Evolutionary conservation across 1,139 yeast genomes (phyloP), one percentile per base, ranked within the genome.

Genomic region (Lizanozyma gosingica): DNA sequence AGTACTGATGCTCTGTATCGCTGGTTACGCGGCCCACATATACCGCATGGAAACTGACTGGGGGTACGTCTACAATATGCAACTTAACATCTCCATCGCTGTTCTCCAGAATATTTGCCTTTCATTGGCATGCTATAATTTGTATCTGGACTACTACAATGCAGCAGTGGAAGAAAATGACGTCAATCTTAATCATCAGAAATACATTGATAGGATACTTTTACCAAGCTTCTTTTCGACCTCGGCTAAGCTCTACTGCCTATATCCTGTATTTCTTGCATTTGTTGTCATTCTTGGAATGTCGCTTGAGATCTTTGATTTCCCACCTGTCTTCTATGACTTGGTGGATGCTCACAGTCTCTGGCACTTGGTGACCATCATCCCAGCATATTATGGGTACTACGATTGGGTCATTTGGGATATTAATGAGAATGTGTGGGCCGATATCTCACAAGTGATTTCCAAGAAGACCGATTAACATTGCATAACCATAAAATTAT

Each of bases 41-140:
- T 59, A 73, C 38, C 71, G 92, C 46, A 66, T 92, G 37, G 71
- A 81, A 34, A 58, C 76, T 14, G 83, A 81, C 51, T 92, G 97
- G 90, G 83, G 88, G 46, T 92, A 92, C 60, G 80, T 94, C 1
- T 92, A 92, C 60, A 92, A 92, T 63, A 92, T 92, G 97, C 73
- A 78, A 51, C 95, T 94, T 27, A 92, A 94, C 53, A 80, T 92
- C 2, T 59, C 73, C 1, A 73, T 87, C 40, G 98, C 97, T 0
- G 45, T 87, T 2, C 47, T 81, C 3, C 97, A 90, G 52, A 85
- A 88, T 57, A 48, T 73, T n/a, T 49, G 59, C 36, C 58, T 65
- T 53, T 56, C 48, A 33, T 42, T 55, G 22, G 49, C 62, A 33
- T 65, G 72, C 41, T 68, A 57, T 47, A 45, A 54, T 6, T 48